Evolutionary conservation across 495 filamentous ascomycete genomes (phyloP), one percentile per base, ranked within the genome.

Genomic region (Xylaria cubensis): DNA sequence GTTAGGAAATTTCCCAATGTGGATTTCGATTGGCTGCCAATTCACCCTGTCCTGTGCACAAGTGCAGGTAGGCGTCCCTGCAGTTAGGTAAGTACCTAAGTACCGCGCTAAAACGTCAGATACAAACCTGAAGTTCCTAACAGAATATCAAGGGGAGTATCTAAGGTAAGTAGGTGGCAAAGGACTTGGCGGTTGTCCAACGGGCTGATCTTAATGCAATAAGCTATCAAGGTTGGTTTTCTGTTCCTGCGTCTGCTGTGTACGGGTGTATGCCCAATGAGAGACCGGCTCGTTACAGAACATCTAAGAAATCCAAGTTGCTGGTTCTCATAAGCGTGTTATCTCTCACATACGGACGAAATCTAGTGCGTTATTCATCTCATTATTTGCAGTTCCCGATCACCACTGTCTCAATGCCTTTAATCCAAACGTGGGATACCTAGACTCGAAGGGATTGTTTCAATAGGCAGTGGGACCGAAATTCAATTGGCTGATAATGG

Each of bases 1-100:
- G 44, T 70, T 66, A 26, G 69, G 69, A 71, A 71, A 48, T 58
- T 71, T 58, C 69, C 69, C 46, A 56, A 65, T 56, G n/a, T 24
- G 50, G 69, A 59, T 32, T 64, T 71, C 41, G 46, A 71, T 64
- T 71, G 69, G 69, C 46, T 64, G 59, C 29, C 58, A 62, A 64
- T 71, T 53, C 32, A 70, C 41, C 67, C 26, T 56, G 51, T 13
- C 51, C 29, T n/a, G 6, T 10, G 48, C 32, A 46, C 44, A 24
- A n/a, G 62, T 41, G 36, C 46, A 46, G 15, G 17, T 53, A 48
- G 21, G 17, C 9, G 44, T 66, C 17, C 17, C 44, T 65, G 26
- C 63, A 66, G 39, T 8, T 8, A 39, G 8, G 36, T 39, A 39
- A 8, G 36, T 39, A 39, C 36, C 6, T 39, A 39, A 1, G 36